A percentile compares a stretch with the other conserved stretches of the same genome.
Conservation (phyloP, 352 stramenopile species). For the Peronospora belbahrii region DNA sequence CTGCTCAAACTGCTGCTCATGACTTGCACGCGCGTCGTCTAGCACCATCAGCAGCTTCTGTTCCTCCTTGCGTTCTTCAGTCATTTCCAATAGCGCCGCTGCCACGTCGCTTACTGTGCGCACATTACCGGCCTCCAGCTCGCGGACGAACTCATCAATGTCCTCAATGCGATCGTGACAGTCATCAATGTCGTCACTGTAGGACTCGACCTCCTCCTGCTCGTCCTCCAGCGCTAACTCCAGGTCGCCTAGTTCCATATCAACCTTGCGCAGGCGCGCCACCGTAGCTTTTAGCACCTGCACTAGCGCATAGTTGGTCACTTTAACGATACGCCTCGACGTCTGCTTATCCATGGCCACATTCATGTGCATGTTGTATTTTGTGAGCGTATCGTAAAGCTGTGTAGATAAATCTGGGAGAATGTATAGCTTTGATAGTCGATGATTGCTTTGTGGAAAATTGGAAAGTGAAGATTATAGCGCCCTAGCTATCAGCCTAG, state of each 20-base stretch:
- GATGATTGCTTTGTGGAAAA: slow-evolving; percentile 5
- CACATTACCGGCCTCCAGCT: slow-evolving; percentile 27
- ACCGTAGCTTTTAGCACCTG: slow-evolving; percentile 35
- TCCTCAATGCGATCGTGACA: slow-evolving; percentile 35
- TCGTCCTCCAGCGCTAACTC: slow-evolving; percentile 32
- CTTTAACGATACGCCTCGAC: slow-evolving; percentile 28
- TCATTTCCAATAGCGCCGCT: slow-evolving; percentile 26
- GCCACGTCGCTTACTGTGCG: slow-evolving; percentile 26
- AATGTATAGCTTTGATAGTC: background rate
- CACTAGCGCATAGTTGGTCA: slow-evolving; percentile 36
- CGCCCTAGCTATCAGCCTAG: slow-evolving; percentile 1
- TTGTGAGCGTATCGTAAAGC: slow-evolving; percentile 3
- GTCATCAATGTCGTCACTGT: slow-evolving; percentile 37
- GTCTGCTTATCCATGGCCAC: slow-evolving; percentile 25
- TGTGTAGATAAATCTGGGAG: no score
- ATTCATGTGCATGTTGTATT: slow-evolving; percentile 18
- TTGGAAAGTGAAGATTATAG: slow-evolving; percentile 16
- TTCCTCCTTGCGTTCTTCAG: slow-evolving; percentile 34
- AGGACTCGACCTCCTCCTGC: slow-evolving; percentile 33
- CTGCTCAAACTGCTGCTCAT: slow-evolving; percentile 27
- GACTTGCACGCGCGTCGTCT: slow-evolving; percentile 20
- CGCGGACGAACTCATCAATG: slow-evolving; percentile 36
- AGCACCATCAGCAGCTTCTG: slow-evolving; percentile 33
- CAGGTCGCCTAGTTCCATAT: slow-evolving; percentile 27
- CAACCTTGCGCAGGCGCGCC: slow-evolving; percentile 23